Evolutionary conservation across 805 yeast genomes (phyloP).

Genomic region (Wickerhamiella slavikovae): DNA sequence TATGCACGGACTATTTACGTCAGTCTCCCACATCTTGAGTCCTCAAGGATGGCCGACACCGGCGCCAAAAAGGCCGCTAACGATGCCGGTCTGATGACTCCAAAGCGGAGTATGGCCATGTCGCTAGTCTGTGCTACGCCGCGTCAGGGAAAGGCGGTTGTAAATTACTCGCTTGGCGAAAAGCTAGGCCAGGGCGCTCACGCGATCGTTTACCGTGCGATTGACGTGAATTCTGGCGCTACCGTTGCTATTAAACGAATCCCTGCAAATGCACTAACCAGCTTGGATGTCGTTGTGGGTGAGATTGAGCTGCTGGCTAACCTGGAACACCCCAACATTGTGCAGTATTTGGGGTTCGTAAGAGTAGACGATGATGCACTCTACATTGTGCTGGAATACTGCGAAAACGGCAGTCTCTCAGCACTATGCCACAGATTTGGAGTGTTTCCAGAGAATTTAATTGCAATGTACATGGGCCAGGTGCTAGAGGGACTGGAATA

Average conservation of each 20-base stretch:
- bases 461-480: constrained; percentile 29
- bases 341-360: constrained; percentile 47
- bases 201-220: constrained; percentile 67
- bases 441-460: constrained; percentile 34
- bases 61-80: too few relatives aligned
- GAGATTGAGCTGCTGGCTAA: constrained; percentile 48
- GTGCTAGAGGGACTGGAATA: constrained; percentile 41
- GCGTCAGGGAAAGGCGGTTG: constrained; percentile 8
- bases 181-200: constrained; percentile 80
- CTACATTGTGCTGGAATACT: constrained; percentile 40
- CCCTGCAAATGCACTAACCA: constrained; percentile 19
- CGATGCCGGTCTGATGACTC: too few relatives aligned
- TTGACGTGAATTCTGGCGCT: constrained; percentile 41
- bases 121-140: constrained; percentile 12
- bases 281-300: constrained; percentile 29
- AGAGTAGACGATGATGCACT: constrained; percentile 30
- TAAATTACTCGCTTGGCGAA: constrained; percentile 23
- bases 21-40: too few relatives aligned
- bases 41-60: too few relatives aligned
- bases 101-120: constrained; percentile 9
- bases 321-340: constrained; percentile 44
- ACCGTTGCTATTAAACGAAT: constrained; percentile 69
- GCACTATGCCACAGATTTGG: constrained; percentile 30
- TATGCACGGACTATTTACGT: too few relatives aligned
- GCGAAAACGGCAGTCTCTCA: constrained; percentile 45